These are phyloP conservation scores for Candida incommunis DNA, from an alignment of 805 yeast genomes.

Conservation along the genomic window DNA sequence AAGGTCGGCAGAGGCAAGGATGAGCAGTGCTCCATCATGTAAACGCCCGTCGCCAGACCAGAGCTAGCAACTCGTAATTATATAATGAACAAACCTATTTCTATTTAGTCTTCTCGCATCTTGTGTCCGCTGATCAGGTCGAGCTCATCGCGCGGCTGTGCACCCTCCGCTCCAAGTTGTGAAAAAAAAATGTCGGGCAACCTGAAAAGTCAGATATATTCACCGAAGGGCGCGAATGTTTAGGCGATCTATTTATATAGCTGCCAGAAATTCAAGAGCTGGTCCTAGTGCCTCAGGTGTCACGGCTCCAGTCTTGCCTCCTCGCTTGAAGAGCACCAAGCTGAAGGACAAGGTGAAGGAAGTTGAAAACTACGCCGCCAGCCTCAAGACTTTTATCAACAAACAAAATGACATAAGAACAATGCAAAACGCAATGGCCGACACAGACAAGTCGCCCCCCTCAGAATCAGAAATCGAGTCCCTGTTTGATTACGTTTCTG, in stretches of 20 bases:
- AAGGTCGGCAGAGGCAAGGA: constrained; percentile 3
- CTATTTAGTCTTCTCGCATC: too few species aligned
- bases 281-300: neutral
- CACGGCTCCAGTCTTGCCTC: neutral
- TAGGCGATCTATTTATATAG: neutral
- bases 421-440: neutral
- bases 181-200: constrained; percentile 4
- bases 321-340: neutral
- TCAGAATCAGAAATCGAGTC: neutral
- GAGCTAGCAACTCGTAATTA: too few species aligned
- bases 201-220: constrained; percentile 5
- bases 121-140: too few species aligned
- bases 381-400: neutral
- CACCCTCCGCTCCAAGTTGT: constrained; percentile 10
- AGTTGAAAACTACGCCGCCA: neutral
- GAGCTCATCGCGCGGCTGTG: constrained; percentile 2
- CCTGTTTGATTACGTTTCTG: neutral
- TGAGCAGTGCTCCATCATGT: constrained; percentile 9
- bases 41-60: too few species aligned
- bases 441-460: neutral
- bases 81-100: too few species aligned
- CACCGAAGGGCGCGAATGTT: neutral
- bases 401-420: neutral
- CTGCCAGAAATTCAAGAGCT: neutral
- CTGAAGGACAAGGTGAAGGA: constrained; percentile 1